A percentile compares a stretch with the other conserved stretches of the same genome.
phyloP scores from a whole-genome alignment of 208 protist genomes.

The Trypanosoma melophagium region DNA sequence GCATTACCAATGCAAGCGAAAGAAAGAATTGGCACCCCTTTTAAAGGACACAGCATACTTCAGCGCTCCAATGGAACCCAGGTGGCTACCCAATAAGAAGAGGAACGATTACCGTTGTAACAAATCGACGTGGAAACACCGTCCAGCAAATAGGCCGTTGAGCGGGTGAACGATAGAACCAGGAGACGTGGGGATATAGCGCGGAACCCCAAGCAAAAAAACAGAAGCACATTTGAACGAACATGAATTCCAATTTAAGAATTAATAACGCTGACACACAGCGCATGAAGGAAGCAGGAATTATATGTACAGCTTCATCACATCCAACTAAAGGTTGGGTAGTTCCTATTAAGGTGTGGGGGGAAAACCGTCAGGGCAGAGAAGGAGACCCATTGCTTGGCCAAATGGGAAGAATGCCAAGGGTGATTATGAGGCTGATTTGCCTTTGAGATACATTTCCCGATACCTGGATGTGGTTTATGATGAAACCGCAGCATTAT shows the following conservation, averaged over 20 bases:
- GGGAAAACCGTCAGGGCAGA: neutral
- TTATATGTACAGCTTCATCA: neutral
- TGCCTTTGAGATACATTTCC: slow-evolving; percentile 2
- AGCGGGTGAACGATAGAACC: neutral
- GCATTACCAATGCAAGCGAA: too few relatives aligned
- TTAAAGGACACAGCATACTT: too few relatives aligned
- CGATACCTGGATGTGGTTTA: slow-evolving; percentile 1
- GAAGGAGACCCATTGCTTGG: slow-evolving; percentile 6
- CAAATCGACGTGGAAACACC: neutral
- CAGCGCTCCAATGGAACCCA: neutral
- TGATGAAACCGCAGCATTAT: neutral
- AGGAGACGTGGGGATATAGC: neutral
- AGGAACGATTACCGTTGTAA: neutral
- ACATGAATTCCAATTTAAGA: too few relatives aligned
- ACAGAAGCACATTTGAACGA: neutral
- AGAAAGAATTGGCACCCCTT: neutral
- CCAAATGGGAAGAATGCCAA: slow-evolving; percentile 8
- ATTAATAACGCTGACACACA: neutral
- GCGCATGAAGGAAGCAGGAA: neutral
- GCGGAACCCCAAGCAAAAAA: neutral
- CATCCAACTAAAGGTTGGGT: slow-evolving; percentile 1
- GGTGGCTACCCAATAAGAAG: neutral
- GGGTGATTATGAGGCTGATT: slow-evolving; percentile 1
- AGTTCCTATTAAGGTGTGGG: slow-evolving; percentile 2
- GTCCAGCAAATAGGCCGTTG: neutral